Percentiles rank a stretch among this genome's conserved stretches.
Evolutionary conservation across 148 eudicot species (phyloP).

Genomic region (Fagopyrum esculentum): DNA sequence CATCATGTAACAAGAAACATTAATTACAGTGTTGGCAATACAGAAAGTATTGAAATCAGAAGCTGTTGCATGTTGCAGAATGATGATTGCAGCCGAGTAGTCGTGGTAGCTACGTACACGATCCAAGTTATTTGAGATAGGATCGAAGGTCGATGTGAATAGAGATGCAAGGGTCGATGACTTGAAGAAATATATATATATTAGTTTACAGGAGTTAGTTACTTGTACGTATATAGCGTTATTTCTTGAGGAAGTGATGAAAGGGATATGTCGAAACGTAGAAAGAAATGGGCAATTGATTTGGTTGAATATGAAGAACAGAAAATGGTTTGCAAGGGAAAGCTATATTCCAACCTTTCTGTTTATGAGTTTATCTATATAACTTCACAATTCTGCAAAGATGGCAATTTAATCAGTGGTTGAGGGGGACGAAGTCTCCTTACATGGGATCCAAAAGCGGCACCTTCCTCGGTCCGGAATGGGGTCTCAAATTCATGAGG

Average conservation of each 20-base stretch:
- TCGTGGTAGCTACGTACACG: background rate
- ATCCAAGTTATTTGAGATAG: background rate
- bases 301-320: background rate
- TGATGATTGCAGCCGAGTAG: background rate
- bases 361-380: background rate
- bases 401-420: too few species aligned
- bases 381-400: background rate
- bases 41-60: background rate
- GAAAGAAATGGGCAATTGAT: background rate
- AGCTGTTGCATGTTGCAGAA: background rate
- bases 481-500: too few species aligned
- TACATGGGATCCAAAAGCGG: too few species aligned
- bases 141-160: background rate
- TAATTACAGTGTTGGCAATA: too few species aligned
- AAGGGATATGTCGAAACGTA: background rate
- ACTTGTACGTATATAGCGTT: background rate
- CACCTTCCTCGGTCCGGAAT: too few species aligned
- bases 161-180: background rate
- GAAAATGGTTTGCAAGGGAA: background rate
- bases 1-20: background rate
- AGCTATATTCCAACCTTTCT: background rate
- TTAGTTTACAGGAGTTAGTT: background rate
- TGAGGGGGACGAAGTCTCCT: background rate
- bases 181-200: background rate
- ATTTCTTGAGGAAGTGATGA: background rate